Evolutionary conservation across 805 yeast species (phyloP), one percentile per base, ranked within the genome.

Genomic region (Saccharomycopsis synnaedendra): DNA sequence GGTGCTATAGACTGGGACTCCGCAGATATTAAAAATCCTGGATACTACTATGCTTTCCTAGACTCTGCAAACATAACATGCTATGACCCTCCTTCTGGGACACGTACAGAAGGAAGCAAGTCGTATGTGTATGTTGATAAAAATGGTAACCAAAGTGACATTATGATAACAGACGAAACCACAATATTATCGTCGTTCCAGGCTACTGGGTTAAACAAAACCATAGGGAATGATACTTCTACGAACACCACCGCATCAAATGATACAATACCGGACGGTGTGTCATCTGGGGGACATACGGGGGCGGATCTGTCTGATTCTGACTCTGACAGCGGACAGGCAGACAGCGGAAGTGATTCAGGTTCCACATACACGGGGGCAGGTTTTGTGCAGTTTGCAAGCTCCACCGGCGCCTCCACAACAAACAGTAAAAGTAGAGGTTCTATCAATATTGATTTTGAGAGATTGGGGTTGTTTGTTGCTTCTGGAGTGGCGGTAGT

Each of bases 1-100:
- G 97, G 97, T 66, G 69, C 54, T 32, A 78, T 89, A 52, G 70
- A 85, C 67, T 89, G 97, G 97, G 65, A 82, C 62, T 74, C 89
- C 9, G 61, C 70, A 3, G 96, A 87, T 64, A 75, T 88, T 50
- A 58, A 69, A 51, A 68, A 82, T 49, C 75, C 80, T 45, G 96
- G 97, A n/a, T 89, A 88, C 68, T 82, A 76, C 67, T 86, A 78
- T 61, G 80, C 84, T 31, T 70, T 74, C 50, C 57, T 89, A 42
- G 69, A 79, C 57, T 71, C 74, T 41, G 69, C 86, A 36, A 68
- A 72, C 10, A 73, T 88, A 43, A 71, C 76, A 45, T 78, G 94
- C 59, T 83, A 85, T 64, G 86, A 75, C 58, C 75, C 87, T 36
- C 96, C 96, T 32, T 56, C 68, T 8, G 74, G 67, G 35, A 71